Base-by-base conservation (phyloP, 179 eudicot genomes). In the Silene vulgaris region DNA sequence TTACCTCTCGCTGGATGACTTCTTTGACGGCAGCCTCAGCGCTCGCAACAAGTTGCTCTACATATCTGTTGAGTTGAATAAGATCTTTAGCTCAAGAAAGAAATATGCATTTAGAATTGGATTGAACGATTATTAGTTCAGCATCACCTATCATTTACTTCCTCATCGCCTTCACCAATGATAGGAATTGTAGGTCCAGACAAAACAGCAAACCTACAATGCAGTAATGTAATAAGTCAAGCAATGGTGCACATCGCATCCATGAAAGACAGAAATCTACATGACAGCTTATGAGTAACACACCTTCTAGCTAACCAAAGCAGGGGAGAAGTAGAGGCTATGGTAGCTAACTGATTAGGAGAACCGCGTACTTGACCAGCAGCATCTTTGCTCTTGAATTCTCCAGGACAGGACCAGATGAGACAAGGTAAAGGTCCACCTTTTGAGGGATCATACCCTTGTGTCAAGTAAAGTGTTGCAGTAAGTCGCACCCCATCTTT, bases 301-400 rank as follows among this genome's bases (percentile, higher is more conserved):
- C 72, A 78, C 98, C 97, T 63, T 80, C 94, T 89, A 68, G 97
- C 90, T 82, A 94, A 78, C 98, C 98, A 94, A 69, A 94, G 98
- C 74, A 94, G 89, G 28, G 98, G 88, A 30, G 98, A 94, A 29
- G 98, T 94, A 61, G 96, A 79, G 60, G 97, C 96, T 76, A 94
- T 92, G 84, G 95, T 96, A 20, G 98, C 88, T 82, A 94, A 94
- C 86, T 90, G 91, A 80, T 92, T 92, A 23, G 98, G 98, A 77
- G 98, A 92, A 50, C 97, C 97, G 71, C 98, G 98, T 60, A 94
- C 98, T 88, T 94, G 98, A 65, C 96, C 88, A 61, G 98, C 98
- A 67, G 98, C 91, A 74, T 90, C 96, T 85, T 94, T 94, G 85
- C 90, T 92, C 79, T 94, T 94, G 77, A 94, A 94, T 81, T 94